Evolutionary conservation across 306 rosid genomes (phyloP).

Genomic region (Ziziphus jujuba): DNA sequence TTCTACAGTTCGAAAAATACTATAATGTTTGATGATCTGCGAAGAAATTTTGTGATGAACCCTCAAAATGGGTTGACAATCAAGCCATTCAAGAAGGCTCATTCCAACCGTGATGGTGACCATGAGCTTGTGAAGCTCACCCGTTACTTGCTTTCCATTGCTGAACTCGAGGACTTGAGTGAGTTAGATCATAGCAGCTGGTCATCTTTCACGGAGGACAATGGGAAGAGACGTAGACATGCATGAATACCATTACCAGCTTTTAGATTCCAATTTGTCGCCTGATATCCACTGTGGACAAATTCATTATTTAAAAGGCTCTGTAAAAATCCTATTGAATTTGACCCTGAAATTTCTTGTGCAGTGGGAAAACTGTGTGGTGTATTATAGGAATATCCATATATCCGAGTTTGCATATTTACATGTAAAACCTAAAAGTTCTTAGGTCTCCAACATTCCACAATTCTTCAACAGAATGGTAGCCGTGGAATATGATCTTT

Average conservation of each 20-base stretch:
- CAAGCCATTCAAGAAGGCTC: slow-evolving; percentile 97
- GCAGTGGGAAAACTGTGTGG: not conserved
- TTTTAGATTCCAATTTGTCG: slow-evolving; percentile 7
- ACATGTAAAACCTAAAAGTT: too few species aligned
- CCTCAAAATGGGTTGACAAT: slow-evolving; percentile 91
- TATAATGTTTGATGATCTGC: slow-evolving; percentile 88
- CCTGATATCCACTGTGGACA: not conserved
- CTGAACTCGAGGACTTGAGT: slow-evolving; percentile 84
- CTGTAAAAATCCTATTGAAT: not conserved
- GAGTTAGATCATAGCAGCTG: slow-evolving; percentile 64
- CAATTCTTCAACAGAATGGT: not conserved
- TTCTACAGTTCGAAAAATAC: slow-evolving; percentile 76
- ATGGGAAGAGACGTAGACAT: slow-evolving; percentile 78
- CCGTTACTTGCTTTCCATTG: slow-evolving; percentile 87
- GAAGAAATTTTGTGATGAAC: slow-evolving; percentile 95
- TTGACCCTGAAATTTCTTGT: not conserved
- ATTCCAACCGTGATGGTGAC: slow-evolving; percentile 76
- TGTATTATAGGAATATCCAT: not conserved
- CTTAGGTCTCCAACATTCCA: too few species aligned
- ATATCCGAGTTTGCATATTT: not conserved
- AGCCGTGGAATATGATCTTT: too few species aligned
- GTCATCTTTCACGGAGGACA: slow-evolving; percentile 67
- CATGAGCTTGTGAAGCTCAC: slow-evolving; percentile 87
- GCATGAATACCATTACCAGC: slow-evolving; percentile 20
- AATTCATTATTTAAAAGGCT: not conserved